Evolutionary conservation across 1,139 yeast species (phyloP).

Genomic region (Blastobotrys malaysiensis): DNA sequence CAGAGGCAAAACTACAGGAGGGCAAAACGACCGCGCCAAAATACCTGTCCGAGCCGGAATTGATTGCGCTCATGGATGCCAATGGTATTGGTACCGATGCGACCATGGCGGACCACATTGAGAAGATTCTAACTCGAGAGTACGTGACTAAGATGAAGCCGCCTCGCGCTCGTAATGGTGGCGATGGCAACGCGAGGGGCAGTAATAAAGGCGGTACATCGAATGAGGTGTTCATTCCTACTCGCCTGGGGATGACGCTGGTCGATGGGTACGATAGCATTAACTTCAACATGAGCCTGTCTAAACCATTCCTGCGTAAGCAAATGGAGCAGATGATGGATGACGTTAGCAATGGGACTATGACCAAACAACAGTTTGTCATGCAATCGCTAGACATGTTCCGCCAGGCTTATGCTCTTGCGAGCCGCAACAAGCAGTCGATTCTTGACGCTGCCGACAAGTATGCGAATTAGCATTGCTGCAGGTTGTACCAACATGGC

Average conservation of each 20-base stretch:
- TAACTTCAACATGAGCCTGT: slow-evolving; percentile 65
- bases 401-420: slow-evolving; percentile 40
- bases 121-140: slow-evolving; percentile 61
- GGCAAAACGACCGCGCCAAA: slow-evolving; percentile 80
- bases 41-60: slow-evolving; percentile 85
- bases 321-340: slow-evolving; percentile 65
- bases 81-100: slow-evolving; percentile 99
- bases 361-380: slow-evolving; percentile 51
- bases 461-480: not conserved
- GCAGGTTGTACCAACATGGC: too few species aligned
- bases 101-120: slow-evolving; percentile 96
- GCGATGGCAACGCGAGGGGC: not conserved
- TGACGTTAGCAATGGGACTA: slow-evolving; percentile 61
- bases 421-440: slow-evolving; percentile 26
- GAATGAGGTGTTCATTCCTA: slow-evolving; percentile 52
- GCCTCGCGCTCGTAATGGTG: slow-evolving; percentile 1
- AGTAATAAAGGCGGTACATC: slow-evolving; percentile 7
- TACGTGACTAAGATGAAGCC: slow-evolving; percentile 48
- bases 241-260: slow-evolving; percentile 77
- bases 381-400: slow-evolving; percentile 55
- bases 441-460: slow-evolving; percentile 10
- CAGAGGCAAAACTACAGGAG: slow-evolving; percentile 53
- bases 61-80: slow-evolving; percentile 90
- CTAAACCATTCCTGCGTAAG: slow-evolving; percentile 84
- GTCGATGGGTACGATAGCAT: slow-evolving; percentile 84